Base-by-base conservation (phyloP, 257 asterid species). In the Scutellaria barbata region DNA sequence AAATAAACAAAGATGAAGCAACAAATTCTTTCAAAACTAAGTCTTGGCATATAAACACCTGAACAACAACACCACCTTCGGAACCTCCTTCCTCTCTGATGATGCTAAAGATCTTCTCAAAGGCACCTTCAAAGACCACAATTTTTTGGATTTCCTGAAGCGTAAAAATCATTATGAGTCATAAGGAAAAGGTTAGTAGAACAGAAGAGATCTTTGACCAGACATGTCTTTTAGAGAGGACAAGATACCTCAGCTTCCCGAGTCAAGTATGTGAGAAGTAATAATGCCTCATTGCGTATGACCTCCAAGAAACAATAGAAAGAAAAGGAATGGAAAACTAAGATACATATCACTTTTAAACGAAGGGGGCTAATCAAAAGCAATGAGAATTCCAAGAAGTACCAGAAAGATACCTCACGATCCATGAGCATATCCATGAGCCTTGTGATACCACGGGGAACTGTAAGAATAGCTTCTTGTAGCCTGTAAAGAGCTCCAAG, bases 391-490 rank as follows among this genome's bases (percentile, higher is more conserved):
- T 33, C 61, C 10, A 71, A 20, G 18, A 45, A 45, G 22, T 59
- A 63, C 40, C 70, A 68, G 79, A 39, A 75, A 68, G 77, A 84
- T 84, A 95, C 99, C 98, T 92, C 99, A 76, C 97, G 97, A 75
- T 92, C 97, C 96, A 89, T 92, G 74, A 95, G 96, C 99, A 95
- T 95, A 83, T 95, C 99, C 96, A 95, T 89, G 53, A 95, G 98
- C 76, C 92, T 80, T 58, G 96, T 89, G 74, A 87, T 87, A 77
- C 97, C 99, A 55, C 90, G 94, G 10, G 98, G 98, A 84, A 88
- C 84, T 5, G 87, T 84, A 46, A 92, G 84, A 84, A 95, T 95
- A 74, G 99, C 97, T 85, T 95, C 99, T 80, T 95, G 99, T 66
- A 95, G 83, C 85, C 98, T 92, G 87, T 69, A 76, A 68, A 73